Conservation (phyloP, 2,329 filamentous ascomycete genomes). For the Massarina eburnea region DNA sequence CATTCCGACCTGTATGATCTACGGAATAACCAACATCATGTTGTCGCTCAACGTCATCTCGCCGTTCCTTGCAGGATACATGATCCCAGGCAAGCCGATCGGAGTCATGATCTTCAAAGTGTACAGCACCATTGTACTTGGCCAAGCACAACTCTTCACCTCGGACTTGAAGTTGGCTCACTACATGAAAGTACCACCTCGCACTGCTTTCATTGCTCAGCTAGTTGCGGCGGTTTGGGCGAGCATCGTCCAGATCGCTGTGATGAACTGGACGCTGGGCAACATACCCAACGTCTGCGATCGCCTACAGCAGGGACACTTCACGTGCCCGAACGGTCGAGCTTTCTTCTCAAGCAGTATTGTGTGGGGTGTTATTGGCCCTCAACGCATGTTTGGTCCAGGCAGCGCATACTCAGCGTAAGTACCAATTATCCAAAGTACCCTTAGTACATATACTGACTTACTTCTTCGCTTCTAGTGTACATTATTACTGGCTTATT, state of each 20-base stretch:
- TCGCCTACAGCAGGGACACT: slow-evolving; percentile 59
- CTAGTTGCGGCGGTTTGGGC: slow-evolving; percentile 67
- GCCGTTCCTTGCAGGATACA: slow-evolving; percentile 52
- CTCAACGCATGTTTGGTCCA: slow-evolving; percentile 67
- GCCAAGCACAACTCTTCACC: slow-evolving; percentile 47
- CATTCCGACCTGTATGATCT: slow-evolving; percentile 59
- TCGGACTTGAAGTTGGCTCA: slow-evolving; percentile 55
- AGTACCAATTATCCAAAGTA: too few relatives aligned
- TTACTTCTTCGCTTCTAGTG: too few relatives aligned
- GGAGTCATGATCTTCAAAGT: slow-evolving; percentile 56
- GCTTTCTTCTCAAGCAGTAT: slow-evolving; percentile 68
- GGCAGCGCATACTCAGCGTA: slow-evolving; percentile 64
- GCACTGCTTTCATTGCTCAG: slow-evolving; percentile 67
- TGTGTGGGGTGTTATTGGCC: slow-evolving; percentile 69
- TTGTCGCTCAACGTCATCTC: slow-evolving; percentile 20
- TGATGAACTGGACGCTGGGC: slow-evolving; percentile 59
- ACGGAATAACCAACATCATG: slow-evolving; percentile 10
- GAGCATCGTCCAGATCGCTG: slow-evolving; percentile 66
- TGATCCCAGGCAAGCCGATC: slow-evolving; percentile 51
- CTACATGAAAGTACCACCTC: slow-evolving; percentile 60
- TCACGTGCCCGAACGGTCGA: slow-evolving; percentile 59
- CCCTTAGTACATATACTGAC: too few relatives aligned
- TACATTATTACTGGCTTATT: slow-evolving; percentile 73
- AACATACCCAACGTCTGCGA: slow-evolving; percentile 68
- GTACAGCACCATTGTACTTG: slow-evolving; percentile 27